phyloP scores from a whole-genome alignment of 208 protist genomes.

The Trypanosomatidae sp. region DNA sequence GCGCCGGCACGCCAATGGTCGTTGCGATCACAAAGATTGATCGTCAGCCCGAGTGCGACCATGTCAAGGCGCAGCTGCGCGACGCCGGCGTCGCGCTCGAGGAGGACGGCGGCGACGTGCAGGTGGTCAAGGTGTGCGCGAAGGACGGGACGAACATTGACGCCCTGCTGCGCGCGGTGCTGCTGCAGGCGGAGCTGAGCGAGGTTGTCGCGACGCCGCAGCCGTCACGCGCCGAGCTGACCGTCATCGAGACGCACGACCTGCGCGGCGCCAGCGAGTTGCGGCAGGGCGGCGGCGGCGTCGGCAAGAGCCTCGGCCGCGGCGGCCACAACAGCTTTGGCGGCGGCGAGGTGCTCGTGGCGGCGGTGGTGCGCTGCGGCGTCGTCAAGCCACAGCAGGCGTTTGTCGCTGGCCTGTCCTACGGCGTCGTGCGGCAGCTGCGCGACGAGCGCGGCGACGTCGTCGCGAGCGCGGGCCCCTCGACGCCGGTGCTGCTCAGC shows the following conservation, averaged over 20 bases:
- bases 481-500: constrained; percentile 59
- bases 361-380: constrained; percentile 76
- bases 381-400: constrained; percentile 47
- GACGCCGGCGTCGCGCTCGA: constrained; percentile 77
- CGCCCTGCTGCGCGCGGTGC: constrained; percentile 81
- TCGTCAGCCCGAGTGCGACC: constrained; percentile 66
- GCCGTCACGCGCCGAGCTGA: constrained; percentile 66
- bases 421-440: constrained; percentile 51
- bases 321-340: too few relatives aligned
- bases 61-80: constrained; percentile 73
- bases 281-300: neutral
- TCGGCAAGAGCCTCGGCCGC: too few relatives aligned
- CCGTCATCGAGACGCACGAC: constrained; percentile 86
- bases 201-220: constrained; percentile 73
- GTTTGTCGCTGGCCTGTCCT: constrained; percentile 62
- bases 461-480: constrained; percentile 48
- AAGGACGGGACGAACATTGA: constrained; percentile 74
- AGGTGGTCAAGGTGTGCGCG: constrained; percentile 87
- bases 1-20: constrained; percentile 75
- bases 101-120: constrained; percentile 91
- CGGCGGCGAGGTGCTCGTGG: constrained; percentile 21
- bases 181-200: constrained; percentile 81
- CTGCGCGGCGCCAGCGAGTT: constrained; percentile 13
- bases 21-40: constrained; percentile 97
- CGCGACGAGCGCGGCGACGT: constrained; percentile 45